Evolutionary conservation across 2,329 filamentous ascomycete genomes (phyloP).

Genomic region (Grosmannia clavigera): DNA sequence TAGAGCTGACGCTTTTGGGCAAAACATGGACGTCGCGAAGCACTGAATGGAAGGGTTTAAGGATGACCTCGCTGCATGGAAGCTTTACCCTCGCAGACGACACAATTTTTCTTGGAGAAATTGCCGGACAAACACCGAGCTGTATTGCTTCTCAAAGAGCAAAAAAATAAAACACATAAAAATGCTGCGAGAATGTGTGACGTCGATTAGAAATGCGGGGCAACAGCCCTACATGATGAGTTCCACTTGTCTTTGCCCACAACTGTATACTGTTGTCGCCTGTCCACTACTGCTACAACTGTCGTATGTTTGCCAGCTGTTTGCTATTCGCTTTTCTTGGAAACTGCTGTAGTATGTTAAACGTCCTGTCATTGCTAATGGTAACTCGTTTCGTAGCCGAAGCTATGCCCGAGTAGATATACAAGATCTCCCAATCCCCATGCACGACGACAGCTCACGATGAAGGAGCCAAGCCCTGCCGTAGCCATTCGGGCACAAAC

Average conservation of each 20-base stretch:
- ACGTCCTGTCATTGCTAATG: too few relatives aligned
- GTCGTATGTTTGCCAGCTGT: too few relatives aligned
- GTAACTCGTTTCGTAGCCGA: too few relatives aligned
- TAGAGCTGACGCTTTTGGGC: constrained; percentile 1
- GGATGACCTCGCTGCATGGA: constrained; percentile 1
- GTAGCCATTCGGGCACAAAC: constrained; percentile 71
- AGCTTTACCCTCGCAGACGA: constrained; percentile 1
- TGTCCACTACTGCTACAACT: too few relatives aligned
- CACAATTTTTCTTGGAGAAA: background rate
- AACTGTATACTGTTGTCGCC: too few relatives aligned
- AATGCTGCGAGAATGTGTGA: background rate
- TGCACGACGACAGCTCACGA: background rate
- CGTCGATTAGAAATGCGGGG: too few relatives aligned
- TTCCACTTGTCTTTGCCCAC: too few relatives aligned
- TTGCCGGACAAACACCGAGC: constrained; percentile 3
- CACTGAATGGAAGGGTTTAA: background rate
- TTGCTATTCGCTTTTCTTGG: too few relatives aligned
- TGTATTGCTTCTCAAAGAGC: background rate
- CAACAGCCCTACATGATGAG: too few relatives aligned
- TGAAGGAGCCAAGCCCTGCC: constrained; percentile 21
- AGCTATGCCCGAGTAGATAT: background rate
- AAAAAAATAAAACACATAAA: background rate
- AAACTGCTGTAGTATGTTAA: too few relatives aligned
- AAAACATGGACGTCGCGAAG: background rate
- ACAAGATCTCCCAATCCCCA: background rate